phyloP scores from a whole-genome alignment of 1,284 basidiomycete species.

The Rhodotorula sp. region DNA sequence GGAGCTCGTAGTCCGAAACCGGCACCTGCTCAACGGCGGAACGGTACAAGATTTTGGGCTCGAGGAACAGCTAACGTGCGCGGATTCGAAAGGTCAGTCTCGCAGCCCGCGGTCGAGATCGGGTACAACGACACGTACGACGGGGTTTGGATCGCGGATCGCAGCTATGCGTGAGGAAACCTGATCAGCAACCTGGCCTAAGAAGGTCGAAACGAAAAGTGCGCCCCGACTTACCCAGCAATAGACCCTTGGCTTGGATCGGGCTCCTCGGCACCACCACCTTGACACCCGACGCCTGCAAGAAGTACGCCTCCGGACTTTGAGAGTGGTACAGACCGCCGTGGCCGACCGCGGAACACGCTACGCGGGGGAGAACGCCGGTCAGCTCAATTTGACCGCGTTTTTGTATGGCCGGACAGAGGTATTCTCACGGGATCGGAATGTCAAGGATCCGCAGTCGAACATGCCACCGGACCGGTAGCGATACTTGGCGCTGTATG shows the following conservation, averaged over 20 bases:
- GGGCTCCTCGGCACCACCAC: slow-evolving; percentile 88
- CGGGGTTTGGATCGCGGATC: slow-evolving; percentile 87
- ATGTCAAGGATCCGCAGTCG: slow-evolving; percentile 78
- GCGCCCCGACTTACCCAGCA: slow-evolving; percentile 54
- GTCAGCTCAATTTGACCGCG: neutral
- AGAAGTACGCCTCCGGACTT: slow-evolving; percentile 90
- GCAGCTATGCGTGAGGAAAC: slow-evolving; percentile 54
- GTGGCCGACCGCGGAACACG: slow-evolving; percentile 87
- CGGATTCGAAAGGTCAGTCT: neutral
- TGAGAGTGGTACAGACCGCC: slow-evolving; percentile 93
- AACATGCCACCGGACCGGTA: slow-evolving; percentile 85
- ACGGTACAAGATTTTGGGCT: slow-evolving; percentile 86
- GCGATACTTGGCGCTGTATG: slow-evolving; percentile 69
- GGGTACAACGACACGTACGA: slow-evolving; percentile 54
- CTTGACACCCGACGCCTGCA: slow-evolving; percentile 86
- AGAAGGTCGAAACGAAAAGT: neutral
- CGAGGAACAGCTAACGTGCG: slow-evolving; percentile 63
- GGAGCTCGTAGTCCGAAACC: slow-evolving; percentile 77
- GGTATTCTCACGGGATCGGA: slow-evolving; percentile 62
- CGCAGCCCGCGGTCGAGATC: neutral
- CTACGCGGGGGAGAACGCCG: slow-evolving; percentile 4
- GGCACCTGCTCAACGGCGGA: slow-evolving; percentile 92
- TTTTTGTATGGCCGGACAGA: slow-evolving; percentile 16
- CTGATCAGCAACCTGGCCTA: neutral
- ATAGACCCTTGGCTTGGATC: slow-evolving; percentile 87